Conservation (phyloP, 2,329 filamentous ascomycete genomes). For the Conoideocrella luteorostrata region DNA sequence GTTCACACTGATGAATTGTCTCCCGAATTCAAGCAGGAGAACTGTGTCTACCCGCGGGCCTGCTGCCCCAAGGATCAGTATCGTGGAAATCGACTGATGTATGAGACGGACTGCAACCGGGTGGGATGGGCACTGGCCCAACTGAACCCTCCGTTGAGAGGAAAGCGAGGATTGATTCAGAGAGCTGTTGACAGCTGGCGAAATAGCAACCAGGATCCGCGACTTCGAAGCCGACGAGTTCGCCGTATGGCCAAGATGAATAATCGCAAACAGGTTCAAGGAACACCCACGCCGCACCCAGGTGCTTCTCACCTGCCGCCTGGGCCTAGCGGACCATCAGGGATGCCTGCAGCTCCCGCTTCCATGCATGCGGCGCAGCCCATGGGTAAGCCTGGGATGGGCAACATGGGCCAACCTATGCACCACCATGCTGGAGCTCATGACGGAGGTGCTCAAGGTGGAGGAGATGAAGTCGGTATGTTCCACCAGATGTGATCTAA, state of each 20-base stretch:
- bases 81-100: slow-evolving; percentile 88
- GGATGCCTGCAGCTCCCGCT: slow-evolving; percentile 55
- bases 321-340: slow-evolving; percentile 58
- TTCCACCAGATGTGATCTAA: slow-evolving; percentile 71
- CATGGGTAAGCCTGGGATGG: slow-evolving; percentile 62
- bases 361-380: slow-evolving; percentile 51
- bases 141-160: slow-evolving; percentile 81
- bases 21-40: slow-evolving; percentile 92
- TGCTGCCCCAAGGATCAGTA: slow-evolving; percentile 96
- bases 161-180: slow-evolving; percentile 93
- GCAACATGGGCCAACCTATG: slow-evolving; percentile 57
- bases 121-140: slow-evolving; percentile 99
- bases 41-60: slow-evolving; percentile 94
- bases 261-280: slow-evolving; percentile 67
- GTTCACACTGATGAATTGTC: slow-evolving; percentile 83
- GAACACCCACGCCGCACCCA: slow-evolving; percentile 51
- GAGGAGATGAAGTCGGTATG: slow-evolving; percentile 92
- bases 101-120: slow-evolving; percentile 97
- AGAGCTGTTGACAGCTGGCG: slow-evolving; percentile 97
- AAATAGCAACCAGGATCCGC: slow-evolving; percentile 95
- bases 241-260: slow-evolving; percentile 95
- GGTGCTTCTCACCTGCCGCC: slow-evolving; percentile 58
- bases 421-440: slow-evolving; percentile 52
- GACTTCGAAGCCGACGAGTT: slow-evolving; percentile 83
- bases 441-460: slow-evolving; percentile 55